phyloP scores from a whole-genome alignment of 352 stramenopile species.

The Hyaloperonospora brassicae region DNA sequence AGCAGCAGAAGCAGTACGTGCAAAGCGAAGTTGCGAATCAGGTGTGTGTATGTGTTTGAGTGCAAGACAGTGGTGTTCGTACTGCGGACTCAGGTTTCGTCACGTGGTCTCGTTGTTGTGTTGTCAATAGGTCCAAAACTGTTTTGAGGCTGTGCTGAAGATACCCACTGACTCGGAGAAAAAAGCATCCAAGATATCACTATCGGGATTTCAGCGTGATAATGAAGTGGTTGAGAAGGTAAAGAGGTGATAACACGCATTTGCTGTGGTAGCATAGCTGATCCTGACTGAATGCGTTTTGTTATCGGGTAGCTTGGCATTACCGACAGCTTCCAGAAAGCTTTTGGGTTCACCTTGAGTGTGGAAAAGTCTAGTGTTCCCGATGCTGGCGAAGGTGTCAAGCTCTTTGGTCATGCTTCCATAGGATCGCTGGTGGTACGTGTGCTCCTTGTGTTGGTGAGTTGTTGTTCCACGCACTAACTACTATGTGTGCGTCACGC shows the following conservation, averaged over 20 bases:
- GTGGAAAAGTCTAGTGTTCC: slow-evolving; percentile 60
- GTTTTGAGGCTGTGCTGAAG: slow-evolving; percentile 58
- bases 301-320: slow-evolving; percentile 22
- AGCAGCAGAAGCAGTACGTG: slow-evolving; percentile 72
- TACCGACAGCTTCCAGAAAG: slow-evolving; percentile 37
- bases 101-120: neutral
- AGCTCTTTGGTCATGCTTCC: slow-evolving; percentile 40
- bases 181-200: slow-evolving; percentile 36
- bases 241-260: neutral
- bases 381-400: slow-evolving; percentile 66
- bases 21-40: slow-evolving; percentile 55
- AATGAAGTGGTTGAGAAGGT: slow-evolving; percentile 28
- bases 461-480: neutral
- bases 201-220: slow-evolving; percentile 54
- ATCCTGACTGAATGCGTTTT: slow-evolving; percentile 4
- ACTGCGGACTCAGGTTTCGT: neutral
- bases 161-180: slow-evolving; percentile 34
- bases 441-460: slow-evolving; percentile 2
- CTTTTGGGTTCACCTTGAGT: slow-evolving; percentile 62
- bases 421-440: slow-evolving; percentile 72
- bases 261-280: neutral
- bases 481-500: neutral
- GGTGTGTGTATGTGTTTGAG: slow-evolving; percentile 14
- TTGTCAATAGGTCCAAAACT: slow-evolving; percentile 28
- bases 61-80: too few species aligned